phyloP scores from a whole-genome alignment of 768 basidiomycete genomes.

The Trametes villosa region DNA sequence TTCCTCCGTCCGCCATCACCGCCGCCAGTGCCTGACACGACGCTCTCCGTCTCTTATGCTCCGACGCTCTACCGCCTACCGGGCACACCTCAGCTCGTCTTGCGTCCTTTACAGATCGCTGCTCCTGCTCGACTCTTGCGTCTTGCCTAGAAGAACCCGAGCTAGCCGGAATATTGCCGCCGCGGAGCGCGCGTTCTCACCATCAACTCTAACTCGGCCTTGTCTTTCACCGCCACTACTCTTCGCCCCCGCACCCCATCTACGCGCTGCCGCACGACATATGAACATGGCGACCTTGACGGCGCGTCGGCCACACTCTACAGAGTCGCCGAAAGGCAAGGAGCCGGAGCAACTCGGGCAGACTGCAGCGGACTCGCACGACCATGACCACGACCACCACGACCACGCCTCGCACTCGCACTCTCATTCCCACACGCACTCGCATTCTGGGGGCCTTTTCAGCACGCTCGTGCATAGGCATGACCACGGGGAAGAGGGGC shows the following conservation, averaged over 20 bases:
- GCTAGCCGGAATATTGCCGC: slow-evolving; percentile 10
- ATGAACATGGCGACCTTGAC: slow-evolving; percentile 11
- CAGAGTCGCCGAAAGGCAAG: slow-evolving; percentile 31
- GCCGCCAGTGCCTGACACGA: slow-evolving; percentile 9
- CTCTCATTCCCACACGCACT: slow-evolving; percentile 51
- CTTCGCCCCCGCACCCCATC: background rate
- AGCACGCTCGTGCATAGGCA: slow-evolving; percentile 56
- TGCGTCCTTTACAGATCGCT: background rate
- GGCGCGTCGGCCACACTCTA: slow-evolving; percentile 20
- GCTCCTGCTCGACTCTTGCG: background rate
- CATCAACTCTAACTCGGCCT: background rate
- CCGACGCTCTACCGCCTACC: slow-evolving; percentile 12
- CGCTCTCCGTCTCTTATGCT: slow-evolving; percentile 16
- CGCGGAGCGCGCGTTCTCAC: slow-evolving; percentile 11
- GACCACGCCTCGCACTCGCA: slow-evolving; percentile 38
- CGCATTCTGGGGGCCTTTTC: slow-evolving; percentile 67
- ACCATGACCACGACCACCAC: slow-evolving; percentile 28
- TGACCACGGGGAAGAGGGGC: slow-evolving; percentile 61
- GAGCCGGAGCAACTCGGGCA: slow-evolving; percentile 23
- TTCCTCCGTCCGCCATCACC: background rate
- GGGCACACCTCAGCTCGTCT: slow-evolving; percentile 1
- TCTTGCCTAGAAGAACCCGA: background rate
- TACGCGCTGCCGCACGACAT: background rate
- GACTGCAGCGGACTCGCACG: slow-evolving; percentile 12
- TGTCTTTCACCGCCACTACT: background rate